phyloP scores from a whole-genome alignment of 2,329 filamentous ascomycete genomes.

The Curvularia sp. region DNA sequence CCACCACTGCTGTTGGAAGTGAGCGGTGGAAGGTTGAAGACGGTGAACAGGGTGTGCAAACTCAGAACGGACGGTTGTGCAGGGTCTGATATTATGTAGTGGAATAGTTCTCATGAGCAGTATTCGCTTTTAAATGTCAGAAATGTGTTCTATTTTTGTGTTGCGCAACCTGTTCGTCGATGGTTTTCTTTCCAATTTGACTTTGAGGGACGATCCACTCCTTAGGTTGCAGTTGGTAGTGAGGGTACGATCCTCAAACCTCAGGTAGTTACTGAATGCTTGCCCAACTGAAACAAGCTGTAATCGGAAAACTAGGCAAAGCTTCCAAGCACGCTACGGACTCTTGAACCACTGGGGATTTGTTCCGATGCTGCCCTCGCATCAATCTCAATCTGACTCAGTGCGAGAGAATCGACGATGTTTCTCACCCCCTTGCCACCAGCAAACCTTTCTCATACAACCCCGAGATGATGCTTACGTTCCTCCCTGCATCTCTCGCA shows the following conservation, averaged over 20 bases:
- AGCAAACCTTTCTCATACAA: conserved; percentile 53
- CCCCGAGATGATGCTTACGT: conserved; percentile 48
- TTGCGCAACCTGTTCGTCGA: background rate
- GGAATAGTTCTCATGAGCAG: background rate
- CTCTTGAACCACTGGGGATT: background rate
- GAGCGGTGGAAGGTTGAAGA: conserved; percentile 30
- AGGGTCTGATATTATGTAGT: conserved; percentile 9
- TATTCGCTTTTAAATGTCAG: too few species aligned
- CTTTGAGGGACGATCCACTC: background rate
- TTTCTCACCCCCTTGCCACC: conserved; percentile 39
- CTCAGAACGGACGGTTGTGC: conserved; percentile 31
- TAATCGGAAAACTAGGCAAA: background rate
- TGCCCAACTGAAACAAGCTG: background rate
- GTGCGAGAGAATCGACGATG: background rate
- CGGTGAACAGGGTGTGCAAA: conserved; percentile 26
- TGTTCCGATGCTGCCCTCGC: too few species aligned
- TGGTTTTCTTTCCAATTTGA: background rate
- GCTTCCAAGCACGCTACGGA: background rate
- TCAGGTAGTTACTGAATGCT: background rate
- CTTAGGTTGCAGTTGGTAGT: background rate
- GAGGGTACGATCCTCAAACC: background rate
- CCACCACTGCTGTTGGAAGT: conserved; percentile 31
- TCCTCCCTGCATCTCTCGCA: conserved; percentile 48
- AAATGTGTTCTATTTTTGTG: background rate
- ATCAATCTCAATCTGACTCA: background rate